Conservation (phyloP, 2,329 filamentous ascomycete genomes). For the Ceratocystis ficicola region DNA sequence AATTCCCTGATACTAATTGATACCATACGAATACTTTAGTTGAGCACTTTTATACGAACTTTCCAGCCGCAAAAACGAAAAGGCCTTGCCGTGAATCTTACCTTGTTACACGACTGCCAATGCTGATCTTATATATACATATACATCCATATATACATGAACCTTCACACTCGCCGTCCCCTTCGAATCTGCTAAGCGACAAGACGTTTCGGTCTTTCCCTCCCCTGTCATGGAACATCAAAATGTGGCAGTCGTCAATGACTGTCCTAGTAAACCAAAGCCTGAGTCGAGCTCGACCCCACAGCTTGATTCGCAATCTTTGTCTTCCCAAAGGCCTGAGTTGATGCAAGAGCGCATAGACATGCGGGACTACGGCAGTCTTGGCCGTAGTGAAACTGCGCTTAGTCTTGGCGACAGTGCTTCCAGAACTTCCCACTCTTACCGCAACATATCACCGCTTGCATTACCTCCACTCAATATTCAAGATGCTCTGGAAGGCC, state of each 20-base stretch:
- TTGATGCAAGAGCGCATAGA: slow-evolving; percentile 15
- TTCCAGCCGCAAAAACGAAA: neutral
- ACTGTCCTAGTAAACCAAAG: neutral
- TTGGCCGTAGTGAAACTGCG: neutral
- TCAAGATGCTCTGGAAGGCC: slow-evolving; percentile 6
- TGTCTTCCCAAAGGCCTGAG: neutral
- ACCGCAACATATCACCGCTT: slow-evolving; percentile 17
- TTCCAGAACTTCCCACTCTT: slow-evolving; percentile 10
- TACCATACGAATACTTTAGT: too few relatives aligned
- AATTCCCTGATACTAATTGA: too few relatives aligned
- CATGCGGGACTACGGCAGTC: slow-evolving; percentile 4
- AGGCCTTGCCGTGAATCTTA: too few relatives aligned
- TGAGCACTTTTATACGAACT: neutral
- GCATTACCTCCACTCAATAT: slow-evolving; percentile 18
- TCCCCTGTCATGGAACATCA: neutral
- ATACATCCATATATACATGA: neutral
- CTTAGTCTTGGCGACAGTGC: slow-evolving; percentile 7
- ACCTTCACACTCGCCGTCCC: too few relatives aligned
- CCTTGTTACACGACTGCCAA: too few relatives aligned
- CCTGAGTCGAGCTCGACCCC: neutral
- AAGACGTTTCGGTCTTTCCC: neutral
- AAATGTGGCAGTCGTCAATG: neutral
- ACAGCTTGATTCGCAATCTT: neutral
- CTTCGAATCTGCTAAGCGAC: neutral
- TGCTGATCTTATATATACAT: neutral